Conservation (phyloP, 1,139 yeast genomes). For the Saccharomyces hybrid region DNA sequence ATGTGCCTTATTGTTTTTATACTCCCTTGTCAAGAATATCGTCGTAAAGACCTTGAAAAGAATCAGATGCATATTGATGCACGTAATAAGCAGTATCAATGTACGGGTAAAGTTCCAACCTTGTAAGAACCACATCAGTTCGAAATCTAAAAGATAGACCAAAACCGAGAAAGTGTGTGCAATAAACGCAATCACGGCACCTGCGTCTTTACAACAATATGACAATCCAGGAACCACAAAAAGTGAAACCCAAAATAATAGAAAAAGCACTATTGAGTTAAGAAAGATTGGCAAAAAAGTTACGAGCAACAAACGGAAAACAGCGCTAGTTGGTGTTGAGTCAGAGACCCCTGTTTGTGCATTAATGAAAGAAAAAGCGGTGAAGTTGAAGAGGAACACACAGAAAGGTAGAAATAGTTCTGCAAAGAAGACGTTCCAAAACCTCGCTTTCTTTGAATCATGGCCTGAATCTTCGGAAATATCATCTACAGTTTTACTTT, state of each 20-base stretch:
- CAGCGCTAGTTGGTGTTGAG: slow-evolving; percentile 44
- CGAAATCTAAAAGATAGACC: slow-evolving; percentile 48
- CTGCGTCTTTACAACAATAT: slow-evolving; percentile 34
- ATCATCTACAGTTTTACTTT: slow-evolving; percentile 36
- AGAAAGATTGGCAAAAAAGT: slow-evolving; percentile 46
- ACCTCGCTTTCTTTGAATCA: slow-evolving; percentile 37
- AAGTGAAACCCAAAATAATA: slow-evolving; percentile 43
- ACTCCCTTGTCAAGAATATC: slow-evolving; percentile 50
- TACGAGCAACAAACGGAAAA: slow-evolving; percentile 45
- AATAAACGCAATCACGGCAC: slow-evolving; percentile 40
- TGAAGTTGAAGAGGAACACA: slow-evolving; percentile 37
- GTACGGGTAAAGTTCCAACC: slow-evolving; percentile 54
- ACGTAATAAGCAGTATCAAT: slow-evolving; percentile 49
- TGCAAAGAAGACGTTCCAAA: slow-evolving; percentile 43
- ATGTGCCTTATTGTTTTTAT: slow-evolving; percentile 47
- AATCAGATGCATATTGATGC: slow-evolving; percentile 46
- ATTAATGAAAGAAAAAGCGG: slow-evolving; percentile 63
- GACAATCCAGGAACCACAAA: slow-evolving; percentile 40
- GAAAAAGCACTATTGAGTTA: slow-evolving; percentile 38
- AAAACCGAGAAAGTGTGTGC: slow-evolving; percentile 49
- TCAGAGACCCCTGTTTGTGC: slow-evolving; percentile 56
- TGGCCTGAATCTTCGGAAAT: slow-evolving; percentile 27
- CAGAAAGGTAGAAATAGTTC: slow-evolving; percentile 47
- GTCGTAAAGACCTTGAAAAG: slow-evolving; percentile 43
- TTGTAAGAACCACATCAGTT: slow-evolving; percentile 54